Conservation (phyloP, 2,329 filamentous ascomycete species). For the Alternaria triticina region DNA sequence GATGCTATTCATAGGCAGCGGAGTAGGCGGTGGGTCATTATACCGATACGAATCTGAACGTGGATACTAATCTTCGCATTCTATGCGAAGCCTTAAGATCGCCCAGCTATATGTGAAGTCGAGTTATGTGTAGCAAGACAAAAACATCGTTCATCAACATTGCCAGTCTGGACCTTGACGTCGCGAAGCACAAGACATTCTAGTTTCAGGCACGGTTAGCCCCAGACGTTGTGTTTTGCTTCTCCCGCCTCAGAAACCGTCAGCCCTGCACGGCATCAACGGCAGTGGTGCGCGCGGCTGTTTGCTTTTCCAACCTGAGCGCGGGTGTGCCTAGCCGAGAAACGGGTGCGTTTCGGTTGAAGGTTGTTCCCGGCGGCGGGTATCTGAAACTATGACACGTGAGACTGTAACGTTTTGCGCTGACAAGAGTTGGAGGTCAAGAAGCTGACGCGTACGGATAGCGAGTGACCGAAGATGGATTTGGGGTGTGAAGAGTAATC, state of each 20-base stretch:
- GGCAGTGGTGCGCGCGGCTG: not conserved
- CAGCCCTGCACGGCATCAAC: not conserved
- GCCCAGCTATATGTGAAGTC: not conserved
- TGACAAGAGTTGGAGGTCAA: not conserved
- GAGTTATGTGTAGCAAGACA: not conserved
- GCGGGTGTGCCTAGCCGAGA: not conserved
- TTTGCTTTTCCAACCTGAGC: not conserved
- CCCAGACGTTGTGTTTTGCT: not conserved
- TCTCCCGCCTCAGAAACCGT: not conserved
- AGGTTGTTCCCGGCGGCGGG: conserved; percentile 1
- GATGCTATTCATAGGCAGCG: not conserved
- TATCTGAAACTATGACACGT: conserved; percentile 5
- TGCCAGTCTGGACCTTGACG: not conserved
- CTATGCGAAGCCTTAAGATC: not conserved
- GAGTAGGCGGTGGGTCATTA: not conserved
- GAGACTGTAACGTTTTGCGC: conserved; percentile 4
- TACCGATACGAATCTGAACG: not conserved
- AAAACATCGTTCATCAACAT: not conserved
- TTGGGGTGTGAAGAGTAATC: not conserved
- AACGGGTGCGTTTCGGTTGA: not conserved
- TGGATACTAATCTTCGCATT: not conserved
- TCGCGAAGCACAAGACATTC: too few relatives aligned
- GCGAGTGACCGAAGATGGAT: not conserved
- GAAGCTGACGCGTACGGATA: conserved; percentile 9
- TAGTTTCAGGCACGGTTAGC: not conserved